Evolutionary conservation across 306 rosid species (phyloP).

Genomic region (Citrullus amarus): DNA sequence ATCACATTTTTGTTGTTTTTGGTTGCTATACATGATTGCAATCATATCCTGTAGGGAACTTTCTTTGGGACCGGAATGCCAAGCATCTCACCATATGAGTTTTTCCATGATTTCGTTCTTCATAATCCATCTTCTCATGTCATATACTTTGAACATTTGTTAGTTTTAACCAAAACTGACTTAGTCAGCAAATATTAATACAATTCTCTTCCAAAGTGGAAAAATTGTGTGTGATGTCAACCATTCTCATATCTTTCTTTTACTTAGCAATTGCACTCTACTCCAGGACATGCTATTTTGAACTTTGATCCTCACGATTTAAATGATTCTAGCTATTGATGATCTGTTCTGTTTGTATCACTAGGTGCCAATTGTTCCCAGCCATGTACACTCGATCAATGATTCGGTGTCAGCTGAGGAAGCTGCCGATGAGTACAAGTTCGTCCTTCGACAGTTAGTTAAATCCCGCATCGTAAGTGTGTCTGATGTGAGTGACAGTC

Average conservation of each 20-base stretch:
- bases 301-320: not conserved
- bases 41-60: not conserved
- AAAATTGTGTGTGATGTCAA: not conserved
- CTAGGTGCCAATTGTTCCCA: slow-evolving; percentile 84
- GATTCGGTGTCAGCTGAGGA: slow-evolving; percentile 88
- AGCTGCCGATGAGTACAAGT: slow-evolving; percentile 87
- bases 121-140: not conserved
- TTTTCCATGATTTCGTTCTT: not conserved
- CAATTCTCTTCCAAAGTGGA: not conserved
- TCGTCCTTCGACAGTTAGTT: slow-evolving; percentile 77
- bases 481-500: slow-evolving; percentile 79
- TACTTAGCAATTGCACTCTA: not conserved
- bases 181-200: not conserved
- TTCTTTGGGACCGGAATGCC: not conserved
- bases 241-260: not conserved
- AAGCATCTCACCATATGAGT: not conserved
- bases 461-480: slow-evolving; percentile 72
- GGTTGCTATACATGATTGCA: not conserved
- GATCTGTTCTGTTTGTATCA: slow-evolving; percentile 14
- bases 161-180: not conserved
- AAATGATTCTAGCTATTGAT: not conserved
- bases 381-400: slow-evolving; percentile 81
- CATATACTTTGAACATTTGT: not conserved
- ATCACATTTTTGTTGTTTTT: not conserved
- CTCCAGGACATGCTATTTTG: not conserved